Base-by-base conservation (phyloP, 2,329 filamentous ascomycete species). In the Ophiostoma tasmaniense region DNA sequence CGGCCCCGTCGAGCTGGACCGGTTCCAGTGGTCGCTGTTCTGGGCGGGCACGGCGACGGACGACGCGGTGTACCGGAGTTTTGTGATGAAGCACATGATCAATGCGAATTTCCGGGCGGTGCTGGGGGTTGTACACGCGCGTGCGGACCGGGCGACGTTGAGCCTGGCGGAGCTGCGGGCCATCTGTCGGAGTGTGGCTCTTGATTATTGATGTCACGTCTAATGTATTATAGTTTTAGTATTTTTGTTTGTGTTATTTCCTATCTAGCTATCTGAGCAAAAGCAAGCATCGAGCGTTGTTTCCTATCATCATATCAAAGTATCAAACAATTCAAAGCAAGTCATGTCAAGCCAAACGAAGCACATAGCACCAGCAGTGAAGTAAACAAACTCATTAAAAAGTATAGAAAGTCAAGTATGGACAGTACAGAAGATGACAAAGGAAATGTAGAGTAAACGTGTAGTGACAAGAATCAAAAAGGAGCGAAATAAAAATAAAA, bases 1-100 rank as follows among this genome's bases (percentile, higher is more conserved):
- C 8, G 68, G 65, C n/a, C 55, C 65, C 10, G 64, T 67, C 14
- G 68, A 67, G 65, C 37, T 67, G 25, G 68, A 67, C 39, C 68
- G 68, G 28, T 64, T 55, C 39, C 68, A 69, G 65, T 67, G 68
- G 68, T 33, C 65, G 42, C 65, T 69, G 39, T 69, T 69, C 65
- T 69, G 68, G 68, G 68, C 65, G 25, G 68, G 68, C 39, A 64
- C 66, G 14, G 68, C 59, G 64, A 67, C 68, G 28, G 68, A 69
- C 65, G 14, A 55, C 50, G 14, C n/a, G 4, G 50, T 55, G 50
- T 28, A 55, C 50, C 22, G 22, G 22, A 22, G 11, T 14, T 28
- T 55, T 14, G 50, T 55, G 50, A 22, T 28, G 10, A 25, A 22
- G 50, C 11, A 55, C 50, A 7, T 55, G 50, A 55, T 55, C 50